Conservation (phyloP, 495 filamentous ascomycete species). For the Delitschia confertaspora region DNA sequence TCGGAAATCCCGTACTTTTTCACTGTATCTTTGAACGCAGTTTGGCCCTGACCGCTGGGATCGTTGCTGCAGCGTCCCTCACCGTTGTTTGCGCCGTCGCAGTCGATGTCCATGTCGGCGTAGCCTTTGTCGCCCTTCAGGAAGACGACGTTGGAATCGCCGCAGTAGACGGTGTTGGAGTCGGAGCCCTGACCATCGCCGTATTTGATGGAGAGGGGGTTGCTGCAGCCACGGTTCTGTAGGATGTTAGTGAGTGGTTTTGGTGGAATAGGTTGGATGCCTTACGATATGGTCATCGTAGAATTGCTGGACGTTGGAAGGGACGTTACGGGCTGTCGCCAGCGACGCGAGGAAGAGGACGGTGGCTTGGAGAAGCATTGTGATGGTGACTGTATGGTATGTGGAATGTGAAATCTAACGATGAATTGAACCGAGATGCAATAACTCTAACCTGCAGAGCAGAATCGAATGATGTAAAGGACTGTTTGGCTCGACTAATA, state of each 20-base stretch:
- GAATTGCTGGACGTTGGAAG: constrained; percentile 14
- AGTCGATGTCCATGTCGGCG: constrained; percentile 59
- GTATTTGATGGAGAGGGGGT: constrained; percentile 16
- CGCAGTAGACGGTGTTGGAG: constrained; percentile 26
- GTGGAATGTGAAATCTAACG: no score
- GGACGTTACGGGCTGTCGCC: constrained; percentile 12
- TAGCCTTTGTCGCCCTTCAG: constrained; percentile 39
- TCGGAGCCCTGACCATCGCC: constrained; percentile 4
- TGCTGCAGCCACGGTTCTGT: constrained; percentile 9
- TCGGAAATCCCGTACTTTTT: constrained; percentile 42
- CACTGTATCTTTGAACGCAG: constrained; percentile 46
- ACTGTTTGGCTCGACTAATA: no score
- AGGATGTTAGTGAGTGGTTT: neutral
- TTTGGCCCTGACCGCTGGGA: constrained; percentile 44
- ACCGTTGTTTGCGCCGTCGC: constrained; percentile 49
- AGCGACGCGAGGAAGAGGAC: constrained; percentile 1
- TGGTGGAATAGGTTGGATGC: neutral
- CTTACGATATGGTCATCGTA: constrained; percentile 10
- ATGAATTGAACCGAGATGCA: no score
- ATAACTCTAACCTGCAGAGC: no score
- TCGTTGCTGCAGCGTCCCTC: constrained; percentile 45
- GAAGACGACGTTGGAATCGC: constrained; percentile 21
- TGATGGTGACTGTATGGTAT: no score
- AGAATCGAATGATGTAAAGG: no score
- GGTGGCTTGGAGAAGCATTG: no score